Percentiles rank a stretch among this genome's conserved stretches.
Conservation (phyloP, 139 green algal species). For the Mychonastes homosphaera region DNA sequence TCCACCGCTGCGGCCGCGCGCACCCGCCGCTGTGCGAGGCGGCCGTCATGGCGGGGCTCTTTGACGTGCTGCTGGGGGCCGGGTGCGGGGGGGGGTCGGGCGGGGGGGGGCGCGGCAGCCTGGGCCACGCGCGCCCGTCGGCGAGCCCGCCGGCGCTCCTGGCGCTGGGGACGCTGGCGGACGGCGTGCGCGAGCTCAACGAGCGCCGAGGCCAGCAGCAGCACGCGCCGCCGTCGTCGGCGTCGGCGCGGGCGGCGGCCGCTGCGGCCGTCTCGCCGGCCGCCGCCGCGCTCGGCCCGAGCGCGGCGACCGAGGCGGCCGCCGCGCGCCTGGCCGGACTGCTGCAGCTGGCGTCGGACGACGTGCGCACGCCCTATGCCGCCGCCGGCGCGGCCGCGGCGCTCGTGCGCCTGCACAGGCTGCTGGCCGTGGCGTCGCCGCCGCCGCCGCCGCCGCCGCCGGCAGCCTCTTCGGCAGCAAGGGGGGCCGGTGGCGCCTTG, state of each 20-base stretch:
- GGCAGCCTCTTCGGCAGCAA: too few relatives aligned
- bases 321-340: conserved; percentile 11
- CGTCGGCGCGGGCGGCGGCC: neutral
- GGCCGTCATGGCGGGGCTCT: conserved; percentile 18
- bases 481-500: too few relatives aligned
- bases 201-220: neutral
- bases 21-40: conserved; percentile 32
- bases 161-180: conserved; percentile 26
- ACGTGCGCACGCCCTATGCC: conserved; percentile 22
- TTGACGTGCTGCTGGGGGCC: conserved; percentile 26
- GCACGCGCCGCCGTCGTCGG: conserved; percentile 1
- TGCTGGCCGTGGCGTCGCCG: conserved; percentile 1
- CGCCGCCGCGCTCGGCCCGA: conserved; percentile 14
- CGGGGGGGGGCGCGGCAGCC: too few relatives aligned
- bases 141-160: conserved; percentile 31
- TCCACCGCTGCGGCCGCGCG: conserved; percentile 27
- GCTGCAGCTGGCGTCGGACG: conserved; percentile 13
- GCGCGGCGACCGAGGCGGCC: conserved; percentile 23
- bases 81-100: neutral
- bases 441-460: neutral
- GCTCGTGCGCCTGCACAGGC: conserved; percentile 28
- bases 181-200: conserved; percentile 19
- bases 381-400: conserved; percentile 25
- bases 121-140: too few relatives aligned
- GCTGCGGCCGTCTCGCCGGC: conserved; percentile 5